A percentile compares a stretch with the other conserved stretches of the same genome.
phyloP scores from a whole-genome alignment of 768 basidiomycete genomes.

The Cyclocybe aegerita region DNA sequence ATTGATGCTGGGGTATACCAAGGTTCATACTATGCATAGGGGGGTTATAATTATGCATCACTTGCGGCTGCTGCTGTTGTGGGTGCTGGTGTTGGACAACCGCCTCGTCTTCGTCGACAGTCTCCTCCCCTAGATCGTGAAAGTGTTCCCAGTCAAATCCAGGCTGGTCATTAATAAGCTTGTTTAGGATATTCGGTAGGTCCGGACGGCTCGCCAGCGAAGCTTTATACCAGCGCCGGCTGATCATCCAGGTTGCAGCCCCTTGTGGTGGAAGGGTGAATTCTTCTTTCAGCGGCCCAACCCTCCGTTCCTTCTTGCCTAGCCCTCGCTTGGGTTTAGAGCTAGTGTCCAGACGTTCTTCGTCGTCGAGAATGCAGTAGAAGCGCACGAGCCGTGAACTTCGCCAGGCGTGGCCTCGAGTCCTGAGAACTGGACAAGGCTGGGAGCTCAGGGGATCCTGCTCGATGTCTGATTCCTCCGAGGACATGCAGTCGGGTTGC shows the following conservation, averaged over 20 bases:
- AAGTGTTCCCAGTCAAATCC: constrained; percentile 53
- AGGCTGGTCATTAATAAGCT: constrained; percentile 42
- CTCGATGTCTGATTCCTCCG: constrained; percentile 71
- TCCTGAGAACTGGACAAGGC: constrained; percentile 40
- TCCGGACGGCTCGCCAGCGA: constrained; percentile 46
- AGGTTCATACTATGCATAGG: constrained; percentile 17
- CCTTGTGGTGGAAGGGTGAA: constrained; percentile 62
- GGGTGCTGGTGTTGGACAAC: background rate
- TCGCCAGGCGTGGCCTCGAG: constrained; percentile 68
- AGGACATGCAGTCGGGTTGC: constrained; percentile 77
- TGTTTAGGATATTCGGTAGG: constrained; percentile 39
- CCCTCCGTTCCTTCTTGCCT: constrained; percentile 52
- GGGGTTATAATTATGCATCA: constrained; percentile 11
- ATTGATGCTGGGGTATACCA: constrained; percentile 14
- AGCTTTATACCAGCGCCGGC: constrained; percentile 56
- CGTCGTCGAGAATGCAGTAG: constrained; percentile 60
- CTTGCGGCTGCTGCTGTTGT: background rate
- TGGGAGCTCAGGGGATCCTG: constrained; percentile 23
- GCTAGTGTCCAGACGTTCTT: constrained; percentile 43
- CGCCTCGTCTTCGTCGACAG: constrained; percentile 39
- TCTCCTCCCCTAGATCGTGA: constrained; percentile 55
- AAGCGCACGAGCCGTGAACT: constrained; percentile 61
- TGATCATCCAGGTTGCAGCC: constrained; percentile 75
- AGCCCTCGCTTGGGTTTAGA: constrained; percentile 56
- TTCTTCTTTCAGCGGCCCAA: constrained; percentile 57